Base-by-base conservation (phyloP, 768 basidiomycete genomes). In the Lentinula detonsa region DNA sequence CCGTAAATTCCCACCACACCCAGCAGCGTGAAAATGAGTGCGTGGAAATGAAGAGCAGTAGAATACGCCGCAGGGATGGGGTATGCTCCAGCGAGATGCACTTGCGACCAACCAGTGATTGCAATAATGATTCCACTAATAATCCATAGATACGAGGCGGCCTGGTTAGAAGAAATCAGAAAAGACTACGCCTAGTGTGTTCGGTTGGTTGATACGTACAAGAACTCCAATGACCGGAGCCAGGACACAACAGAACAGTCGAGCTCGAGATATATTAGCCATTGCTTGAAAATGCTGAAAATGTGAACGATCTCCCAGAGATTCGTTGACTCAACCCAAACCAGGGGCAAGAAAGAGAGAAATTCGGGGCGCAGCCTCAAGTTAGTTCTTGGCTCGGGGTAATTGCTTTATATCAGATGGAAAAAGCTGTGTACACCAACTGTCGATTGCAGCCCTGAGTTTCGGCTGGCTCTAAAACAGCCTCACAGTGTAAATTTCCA, bases 1-100 rank as follows among this genome's bases (percentile, higher is more conserved):
- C 84, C 85, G 58, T 83, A 73, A 23, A 81, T 62, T 11, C 83
- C 80, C 15, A 82, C 66, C 21, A 83, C 43, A 31, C 75, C 76
- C 16, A 85, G 71, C 40, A 84, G 52, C 2, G 79, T 78, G 68
- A 78, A 85, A 60, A 81, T 71, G 16, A 76, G 63, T 10, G 80
- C 71, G 55, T 83, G 75, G 52, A 83, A 64, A 67, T 78, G 82
- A 33, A 84, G 67, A 0, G 81, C 79, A 39, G 76, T 68, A 58
- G 75, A 68, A 61, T 82, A 77, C 18, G 66, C 64, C 15, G 65
- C 65, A 13, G 75, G 66, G 34, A 81, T 65, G 0, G 75, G 74
- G 15, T 77, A 68, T 34, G 75, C 62, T 84, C 82, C 66, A 55
- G 78, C 68, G 53, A 78, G 69, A 28, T 72, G 66, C 52, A 83